Evolutionary conservation across 176 grass and related monocot genomes (phyloP).

Genomic region (Panicum miliaceum): DNA sequence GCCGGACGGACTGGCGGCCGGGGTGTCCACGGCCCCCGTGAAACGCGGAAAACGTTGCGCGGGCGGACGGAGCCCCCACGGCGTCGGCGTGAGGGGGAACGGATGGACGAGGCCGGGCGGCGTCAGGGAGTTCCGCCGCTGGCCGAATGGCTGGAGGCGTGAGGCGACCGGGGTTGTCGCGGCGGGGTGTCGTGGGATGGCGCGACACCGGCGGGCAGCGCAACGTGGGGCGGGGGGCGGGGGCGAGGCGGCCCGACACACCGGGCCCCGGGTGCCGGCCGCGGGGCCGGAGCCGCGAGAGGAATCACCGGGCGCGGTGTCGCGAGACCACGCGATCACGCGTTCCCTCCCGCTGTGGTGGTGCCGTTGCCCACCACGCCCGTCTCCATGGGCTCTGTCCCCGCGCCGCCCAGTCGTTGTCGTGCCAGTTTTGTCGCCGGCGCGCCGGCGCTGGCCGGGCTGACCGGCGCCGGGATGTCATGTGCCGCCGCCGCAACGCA

Average conservation of each 20-base stretch:
- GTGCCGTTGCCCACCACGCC: background rate
- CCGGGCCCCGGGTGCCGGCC: conserved; percentile 20
- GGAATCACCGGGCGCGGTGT: conserved; percentile 4
- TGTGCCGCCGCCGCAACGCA: conserved; percentile 34
- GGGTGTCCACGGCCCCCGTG: background rate
- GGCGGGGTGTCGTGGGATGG: conserved; percentile 35
- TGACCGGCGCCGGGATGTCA: conserved; percentile 28
- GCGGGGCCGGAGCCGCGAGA: background rate
- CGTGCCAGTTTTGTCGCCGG: conserved; percentile 38
- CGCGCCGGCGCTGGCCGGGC: background rate
- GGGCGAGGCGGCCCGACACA: conserved; percentile 20
- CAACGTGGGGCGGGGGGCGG: conserved; percentile 29
- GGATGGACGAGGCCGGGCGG: background rate
- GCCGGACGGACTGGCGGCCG: background rate
- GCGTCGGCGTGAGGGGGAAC: conserved; percentile 20
- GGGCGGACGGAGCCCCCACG: background rate
- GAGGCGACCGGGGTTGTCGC: conserved; percentile 18
- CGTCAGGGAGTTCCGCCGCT: background rate
- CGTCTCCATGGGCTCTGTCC: no score
- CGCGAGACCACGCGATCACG: background rate
- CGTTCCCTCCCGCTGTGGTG: background rate
- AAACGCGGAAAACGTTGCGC: background rate
- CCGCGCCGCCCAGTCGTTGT: conserved; percentile 8
- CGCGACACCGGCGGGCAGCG: conserved; percentile 47
- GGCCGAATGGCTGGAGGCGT: background rate